Base-by-base conservation (phyloP, 2,329 filamentous ascomycete species). In the Ophiostoma australiae region DNA sequence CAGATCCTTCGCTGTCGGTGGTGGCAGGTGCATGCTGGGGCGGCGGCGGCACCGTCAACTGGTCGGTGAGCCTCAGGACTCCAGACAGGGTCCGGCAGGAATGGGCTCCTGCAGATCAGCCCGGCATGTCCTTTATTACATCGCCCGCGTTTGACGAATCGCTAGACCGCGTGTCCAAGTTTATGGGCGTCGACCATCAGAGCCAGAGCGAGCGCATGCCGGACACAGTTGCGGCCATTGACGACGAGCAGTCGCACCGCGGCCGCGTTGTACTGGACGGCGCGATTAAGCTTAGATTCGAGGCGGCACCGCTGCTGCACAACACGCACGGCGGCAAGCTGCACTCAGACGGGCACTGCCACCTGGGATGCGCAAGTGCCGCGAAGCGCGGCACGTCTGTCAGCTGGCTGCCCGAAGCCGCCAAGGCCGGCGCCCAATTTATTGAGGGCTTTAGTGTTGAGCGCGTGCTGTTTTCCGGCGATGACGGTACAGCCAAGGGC, bases 11-110 rank as follows among this genome's bases (percentile, higher is more conserved):
- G 6, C 82, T 90, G 41, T 85, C 81, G 20, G 79, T 94, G 15
- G 78, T 91, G 2, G 87, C 90, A 0, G 94, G 91, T 1, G 86
- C 87, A 71, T 87, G 87, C 41, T 97, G 91, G 87, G 94, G 94
- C 39, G 94, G 94, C 61, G 94, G 94, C 70, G 93, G 93, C 6
- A 93, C 92, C 0, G 80, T 97, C 75, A 97, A 97, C 79, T 97
- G 93, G 93, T 91, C 85, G 76, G 86, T 87, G 10, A 82, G 82
- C 69, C 80, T 89, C 69, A 83, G 85, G 75, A 91, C 92, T 0
- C 92, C 94, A 77, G 88, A 86, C 35, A 91, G 85, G 74, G 91
- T 97, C 1, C 87, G 93, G 3, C 83, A 87, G 74, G 92, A 97
- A 80, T 97, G 94, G 94, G 89, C 91, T 0, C 82, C 86, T 69